A percentile compares a stretch with the other conserved stretches of the same genome.
Conservation (phyloP, 2,329 filamentous ascomycete genomes). For the Beauveria bassiana region DNA sequence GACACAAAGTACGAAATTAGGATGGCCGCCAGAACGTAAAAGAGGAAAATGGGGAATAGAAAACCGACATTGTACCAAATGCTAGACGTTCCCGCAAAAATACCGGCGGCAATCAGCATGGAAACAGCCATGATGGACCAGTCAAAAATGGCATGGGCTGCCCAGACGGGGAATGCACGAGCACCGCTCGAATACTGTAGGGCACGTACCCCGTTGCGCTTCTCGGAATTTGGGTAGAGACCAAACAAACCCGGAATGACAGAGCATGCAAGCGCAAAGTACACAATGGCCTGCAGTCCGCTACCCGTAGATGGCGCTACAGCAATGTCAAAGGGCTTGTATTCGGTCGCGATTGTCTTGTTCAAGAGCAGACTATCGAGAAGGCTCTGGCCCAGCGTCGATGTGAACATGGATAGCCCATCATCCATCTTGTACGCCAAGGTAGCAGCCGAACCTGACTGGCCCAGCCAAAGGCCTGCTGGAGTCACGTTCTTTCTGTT, state of each 20-base stretch:
- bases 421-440: constrained; percentile 61
- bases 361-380: constrained; percentile 55
- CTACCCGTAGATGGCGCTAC: constrained; percentile 59
- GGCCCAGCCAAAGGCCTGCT: constrained; percentile 68
- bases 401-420: constrained; percentile 37
- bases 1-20: constrained; percentile 71
- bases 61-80: constrained; percentile 71
- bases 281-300: constrained; percentile 66
- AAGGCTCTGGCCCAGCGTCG: constrained; percentile 53
- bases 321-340: constrained; percentile 63
- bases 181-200: constrained; percentile 86
- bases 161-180: constrained; percentile 67
- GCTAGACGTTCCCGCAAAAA: constrained; percentile 53
- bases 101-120: constrained; percentile 57
- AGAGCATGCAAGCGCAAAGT: constrained; percentile 68
- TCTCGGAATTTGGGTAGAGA: constrained; percentile 72
- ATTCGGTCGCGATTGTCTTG: constrained; percentile 59
- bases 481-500: constrained; percentile 62
- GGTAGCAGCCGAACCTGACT: constrained; percentile 47
- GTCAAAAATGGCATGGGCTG: constrained; percentile 71
- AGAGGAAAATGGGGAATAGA: constrained; percentile 65
- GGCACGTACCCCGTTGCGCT: constrained; percentile 64
- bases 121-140: constrained; percentile 55
- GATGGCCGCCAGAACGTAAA: constrained; percentile 67
- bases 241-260: constrained; percentile 76